These are phyloP conservation scores for Kokia cookei DNA, from an alignment of 441 rosid species.

Conservation along the genomic window DNA sequence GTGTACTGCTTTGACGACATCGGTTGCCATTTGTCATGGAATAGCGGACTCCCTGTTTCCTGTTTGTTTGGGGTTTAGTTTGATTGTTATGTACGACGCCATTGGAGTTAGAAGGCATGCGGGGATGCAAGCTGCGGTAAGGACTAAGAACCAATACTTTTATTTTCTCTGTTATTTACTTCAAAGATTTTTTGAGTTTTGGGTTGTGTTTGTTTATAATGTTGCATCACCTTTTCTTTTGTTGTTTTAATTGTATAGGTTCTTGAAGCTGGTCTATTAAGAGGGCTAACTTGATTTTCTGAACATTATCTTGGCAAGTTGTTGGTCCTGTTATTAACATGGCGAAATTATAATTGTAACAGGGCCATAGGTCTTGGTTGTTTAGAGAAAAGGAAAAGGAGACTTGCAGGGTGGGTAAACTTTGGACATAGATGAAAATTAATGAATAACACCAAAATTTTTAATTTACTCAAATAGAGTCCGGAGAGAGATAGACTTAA, in stretches of 20 bases:
- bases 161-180: background rate
- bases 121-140: slow-evolving; percentile 95
- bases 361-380: background rate
- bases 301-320: background rate
- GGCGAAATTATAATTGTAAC: background rate
- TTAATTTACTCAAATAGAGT: background rate
- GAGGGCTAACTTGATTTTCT: background rate
- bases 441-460: background rate
- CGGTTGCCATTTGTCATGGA: slow-evolving; percentile 90
- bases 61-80: slow-evolving; percentile 89
- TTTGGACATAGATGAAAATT: background rate
- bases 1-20: slow-evolving; percentile 83
- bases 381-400: background rate
- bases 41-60: slow-evolving; percentile 86
- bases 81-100: slow-evolving; percentile 94
- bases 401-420: background rate
- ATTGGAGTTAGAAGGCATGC: slow-evolving; percentile 94
- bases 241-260: background rate
- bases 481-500: background rate
- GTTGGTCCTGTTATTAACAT: background rate
- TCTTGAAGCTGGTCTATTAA: background rate
- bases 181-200: background rate
- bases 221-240: background rate
- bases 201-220: background rate
- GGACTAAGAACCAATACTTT: slow-evolving; percentile 4